These are phyloP conservation scores for Penicillium riverlandense DNA, from an alignment of 495 filamentous ascomycete species.

Conservation along the genomic window DNA sequence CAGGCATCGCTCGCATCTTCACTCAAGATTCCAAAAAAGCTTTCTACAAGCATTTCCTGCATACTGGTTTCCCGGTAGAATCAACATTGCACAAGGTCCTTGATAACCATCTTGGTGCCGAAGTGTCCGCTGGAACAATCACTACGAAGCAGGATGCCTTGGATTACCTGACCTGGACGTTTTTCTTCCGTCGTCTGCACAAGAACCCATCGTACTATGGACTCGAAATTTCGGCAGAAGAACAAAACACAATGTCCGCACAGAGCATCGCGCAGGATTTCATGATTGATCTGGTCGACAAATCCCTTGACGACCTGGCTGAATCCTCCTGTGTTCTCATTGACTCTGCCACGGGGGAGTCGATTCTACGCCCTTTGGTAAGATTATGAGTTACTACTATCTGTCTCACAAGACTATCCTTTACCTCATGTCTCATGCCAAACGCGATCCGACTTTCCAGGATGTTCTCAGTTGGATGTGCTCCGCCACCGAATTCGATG, in stretches of 20 bases:
- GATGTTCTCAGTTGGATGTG: constrained; percentile 91
- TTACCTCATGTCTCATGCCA: constrained; percentile 68
- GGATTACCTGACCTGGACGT: constrained; percentile 98
- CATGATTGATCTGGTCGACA: constrained; percentile 86
- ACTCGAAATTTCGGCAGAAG: constrained; percentile 85
- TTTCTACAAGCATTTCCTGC: constrained; percentile 99
- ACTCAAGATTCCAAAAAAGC: constrained; percentile 97
- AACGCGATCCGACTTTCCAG: constrained; percentile 69
- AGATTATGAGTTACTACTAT: constrained; percentile 99
- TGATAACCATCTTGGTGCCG: constrained; percentile 94
- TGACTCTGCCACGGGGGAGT: constrained; percentile 79
- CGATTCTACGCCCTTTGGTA: constrained; percentile 81
- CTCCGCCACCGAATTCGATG: constrained; percentile 89
- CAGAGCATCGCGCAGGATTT: constrained; percentile 82
- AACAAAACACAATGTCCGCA: constrained; percentile 83
- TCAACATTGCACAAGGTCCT: constrained; percentile 92
- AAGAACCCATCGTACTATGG: constrained; percentile 99
- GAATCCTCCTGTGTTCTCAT: constrained; percentile 76
- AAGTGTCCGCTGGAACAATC: constrained; percentile 90
- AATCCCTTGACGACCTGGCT: constrained; percentile 70
- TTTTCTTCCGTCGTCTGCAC: constrained; percentile 95
- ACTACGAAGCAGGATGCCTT: constrained; percentile 91
- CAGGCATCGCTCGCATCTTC: constrained; percentile 92
- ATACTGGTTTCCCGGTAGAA: constrained; percentile 97
- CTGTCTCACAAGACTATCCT: constrained; percentile 94